phyloP scores from a whole-genome alignment of 345 rosid genomes.

The Ceriops zippeliana region DNA sequence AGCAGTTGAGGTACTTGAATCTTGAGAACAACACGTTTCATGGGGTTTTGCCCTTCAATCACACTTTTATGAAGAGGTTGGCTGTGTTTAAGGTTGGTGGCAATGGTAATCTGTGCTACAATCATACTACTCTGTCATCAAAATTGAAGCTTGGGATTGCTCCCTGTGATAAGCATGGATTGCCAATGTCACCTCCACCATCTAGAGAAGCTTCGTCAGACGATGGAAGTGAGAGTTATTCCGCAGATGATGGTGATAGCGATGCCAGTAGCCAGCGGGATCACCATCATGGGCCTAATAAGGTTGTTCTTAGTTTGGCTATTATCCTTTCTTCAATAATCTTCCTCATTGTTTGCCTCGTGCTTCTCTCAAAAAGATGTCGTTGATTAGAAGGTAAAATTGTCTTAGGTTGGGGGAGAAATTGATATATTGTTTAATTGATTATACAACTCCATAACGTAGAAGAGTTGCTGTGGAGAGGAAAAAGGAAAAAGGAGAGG shows the following conservation, averaged over 20 bases:
- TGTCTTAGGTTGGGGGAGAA: background rate
- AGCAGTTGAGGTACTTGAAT: conserved; percentile 60
- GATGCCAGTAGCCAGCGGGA: background rate
- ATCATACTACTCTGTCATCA: conserved; percentile 58
- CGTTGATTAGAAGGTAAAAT: background rate
- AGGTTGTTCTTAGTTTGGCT: conserved; percentile 10
- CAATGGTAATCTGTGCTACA: conserved; percentile 77
- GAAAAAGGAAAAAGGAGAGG: too few species aligned
- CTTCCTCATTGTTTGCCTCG: conserved; percentile 16
- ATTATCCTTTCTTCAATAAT: conserved; percentile 14
- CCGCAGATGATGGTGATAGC: conserved; percentile 41
- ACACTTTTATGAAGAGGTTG: conserved; percentile 55
- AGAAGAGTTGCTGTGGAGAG: too few species aligned
- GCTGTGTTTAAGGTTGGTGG: conserved; percentile 68
- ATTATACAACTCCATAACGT: background rate
- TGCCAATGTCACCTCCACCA: conserved; percentile 82
- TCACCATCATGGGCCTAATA: conserved; percentile 11
- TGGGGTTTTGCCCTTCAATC: conserved; percentile 85
- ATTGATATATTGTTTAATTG: background rate
- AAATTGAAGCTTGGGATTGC: conserved; percentile 86
- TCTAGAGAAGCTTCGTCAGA: conserved; percentile 43
- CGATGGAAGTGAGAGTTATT: conserved; percentile 34
- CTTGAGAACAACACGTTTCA: conserved; percentile 65
- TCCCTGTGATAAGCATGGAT: conserved; percentile 79
- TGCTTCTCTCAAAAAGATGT: conserved; percentile 9